Conservation (phyloP, 2,329 filamentous ascomycete genomes). For the Calonectria naviculata region DNA sequence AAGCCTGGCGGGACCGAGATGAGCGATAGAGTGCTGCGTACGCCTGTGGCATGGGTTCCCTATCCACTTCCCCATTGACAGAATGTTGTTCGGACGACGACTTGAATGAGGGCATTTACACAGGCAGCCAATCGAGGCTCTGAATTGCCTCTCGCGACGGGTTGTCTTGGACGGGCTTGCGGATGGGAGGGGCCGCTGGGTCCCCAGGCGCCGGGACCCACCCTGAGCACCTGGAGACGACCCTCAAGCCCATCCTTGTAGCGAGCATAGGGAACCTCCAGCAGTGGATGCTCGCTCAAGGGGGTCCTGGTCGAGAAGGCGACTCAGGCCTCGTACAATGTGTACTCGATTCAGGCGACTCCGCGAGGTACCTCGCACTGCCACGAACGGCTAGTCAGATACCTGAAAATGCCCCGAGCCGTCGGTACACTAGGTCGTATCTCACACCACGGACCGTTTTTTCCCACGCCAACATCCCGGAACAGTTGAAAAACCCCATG, state of each 20-base stretch:
- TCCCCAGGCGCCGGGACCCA: constrained; percentile 13
- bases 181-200: constrained; percentile 3
- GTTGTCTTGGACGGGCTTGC: not conserved
- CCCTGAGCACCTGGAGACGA: not conserved
- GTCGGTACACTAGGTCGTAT: constrained; percentile 10
- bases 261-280: constrained; percentile 12
- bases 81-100: not conserved
- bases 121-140: not conserved
- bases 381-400: not conserved
- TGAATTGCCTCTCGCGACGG: not conserved
- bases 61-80: not conserved
- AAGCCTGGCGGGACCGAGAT: not conserved
- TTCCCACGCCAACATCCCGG: constrained; percentile 9
- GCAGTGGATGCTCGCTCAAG: not conserved
- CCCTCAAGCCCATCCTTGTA: constrained; percentile 28
- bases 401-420: not conserved
- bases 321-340: constrained; percentile 11
- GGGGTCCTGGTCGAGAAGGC: not conserved
- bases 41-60: not conserved
- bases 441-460: not conserved
- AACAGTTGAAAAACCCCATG: constrained; percentile 34
- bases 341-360: constrained; percentile 16
- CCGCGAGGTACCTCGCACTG: not conserved
- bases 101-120: not conserved
- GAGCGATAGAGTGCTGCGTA: constrained; percentile 1